These are phyloP conservation scores for Sclerotinia nivalis DNA, from an alignment of 2,329 filamentous ascomycete genomes.

Conservation along the genomic window DNA sequence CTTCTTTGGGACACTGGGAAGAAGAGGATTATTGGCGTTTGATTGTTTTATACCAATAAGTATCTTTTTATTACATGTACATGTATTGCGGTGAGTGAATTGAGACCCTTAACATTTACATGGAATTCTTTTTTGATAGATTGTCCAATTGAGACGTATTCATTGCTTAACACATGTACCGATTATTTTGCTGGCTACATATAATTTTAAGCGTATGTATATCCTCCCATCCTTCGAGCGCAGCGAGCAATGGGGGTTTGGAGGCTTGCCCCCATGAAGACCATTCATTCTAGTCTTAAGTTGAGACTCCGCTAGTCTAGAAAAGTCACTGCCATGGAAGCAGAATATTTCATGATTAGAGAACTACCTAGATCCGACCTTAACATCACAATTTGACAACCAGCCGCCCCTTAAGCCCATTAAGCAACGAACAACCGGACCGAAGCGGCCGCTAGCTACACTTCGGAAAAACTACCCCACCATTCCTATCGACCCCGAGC, in stretches of 20 bases:
- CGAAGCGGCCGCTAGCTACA: conserved; percentile 11
- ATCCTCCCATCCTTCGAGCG: background rate
- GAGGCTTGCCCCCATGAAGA: background rate
- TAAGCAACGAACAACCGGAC: background rate
- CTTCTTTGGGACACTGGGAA: background rate
- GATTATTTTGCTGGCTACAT: background rate
- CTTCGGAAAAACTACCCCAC: conserved; percentile 21
- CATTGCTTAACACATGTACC: background rate
- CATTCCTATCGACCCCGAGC: conserved; percentile 1
- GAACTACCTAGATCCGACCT: too few species aligned
- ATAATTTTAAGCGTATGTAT: background rate
- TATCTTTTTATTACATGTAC: background rate
- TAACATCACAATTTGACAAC: background rate
- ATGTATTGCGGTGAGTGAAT: background rate
- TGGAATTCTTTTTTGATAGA: background rate
- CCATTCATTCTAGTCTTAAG: background rate
- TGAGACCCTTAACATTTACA: background rate
- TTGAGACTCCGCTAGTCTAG: too few species aligned
- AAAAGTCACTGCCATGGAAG: too few species aligned
- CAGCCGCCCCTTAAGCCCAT: too few species aligned
- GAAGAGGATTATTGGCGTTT: background rate
- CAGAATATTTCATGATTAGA: background rate
- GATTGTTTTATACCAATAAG: background rate
- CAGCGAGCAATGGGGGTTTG: background rate
- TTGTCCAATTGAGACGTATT: background rate